These are phyloP conservation scores for Zhuliangozyma blackwelliae DNA, from an alignment of 1,139 yeast genomes.

Conservation along the genomic window DNA sequence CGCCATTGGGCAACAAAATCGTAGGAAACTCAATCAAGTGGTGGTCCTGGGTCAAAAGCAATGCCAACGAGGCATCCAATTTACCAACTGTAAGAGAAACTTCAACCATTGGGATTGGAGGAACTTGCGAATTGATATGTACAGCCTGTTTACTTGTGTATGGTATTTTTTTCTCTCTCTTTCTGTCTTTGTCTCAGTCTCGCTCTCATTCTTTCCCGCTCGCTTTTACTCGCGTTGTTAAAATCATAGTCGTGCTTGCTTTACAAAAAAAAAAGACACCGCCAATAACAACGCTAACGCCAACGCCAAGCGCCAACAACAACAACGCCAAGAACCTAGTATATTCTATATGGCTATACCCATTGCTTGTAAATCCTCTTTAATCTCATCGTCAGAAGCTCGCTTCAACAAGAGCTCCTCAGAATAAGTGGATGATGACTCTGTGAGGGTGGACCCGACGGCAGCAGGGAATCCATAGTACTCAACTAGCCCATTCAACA, in stretches of 20 bases:
- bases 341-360: slow-evolving; percentile 27
- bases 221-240: too few species aligned
- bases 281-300: too few species aligned
- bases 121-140: too few species aligned
- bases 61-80: slow-evolving; percentile 90
- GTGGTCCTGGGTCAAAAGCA: slow-evolving; percentile 85
- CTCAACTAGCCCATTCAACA: slow-evolving; percentile 52
- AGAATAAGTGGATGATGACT: slow-evolving; percentile 4
- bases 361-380: slow-evolving; percentile 54
- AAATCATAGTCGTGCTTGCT: too few species aligned
- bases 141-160: too few species aligned
- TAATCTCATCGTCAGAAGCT: slow-evolving; percentile 59
- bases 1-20: slow-evolving; percentile 82
- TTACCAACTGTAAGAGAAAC: slow-evolving; percentile 94
- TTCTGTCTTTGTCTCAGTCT: too few species aligned
- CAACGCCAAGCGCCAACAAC: too few species aligned
- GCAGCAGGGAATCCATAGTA: slow-evolving; percentile 72
- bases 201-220: too few species aligned
- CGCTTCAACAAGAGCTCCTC: slow-evolving; percentile 43
- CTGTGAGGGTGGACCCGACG: slow-evolving; percentile 32
- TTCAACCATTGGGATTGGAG: slow-evolving; percentile 54
- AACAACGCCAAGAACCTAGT: too few species aligned
- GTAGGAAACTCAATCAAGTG: slow-evolving; percentile 96
- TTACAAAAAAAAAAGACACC: too few species aligned
- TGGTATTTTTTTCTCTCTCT: too few species aligned